Evolutionary conservation across 176 grass and related monocot genomes (phyloP).

Genomic region (Musa troglodytarum): DNA sequence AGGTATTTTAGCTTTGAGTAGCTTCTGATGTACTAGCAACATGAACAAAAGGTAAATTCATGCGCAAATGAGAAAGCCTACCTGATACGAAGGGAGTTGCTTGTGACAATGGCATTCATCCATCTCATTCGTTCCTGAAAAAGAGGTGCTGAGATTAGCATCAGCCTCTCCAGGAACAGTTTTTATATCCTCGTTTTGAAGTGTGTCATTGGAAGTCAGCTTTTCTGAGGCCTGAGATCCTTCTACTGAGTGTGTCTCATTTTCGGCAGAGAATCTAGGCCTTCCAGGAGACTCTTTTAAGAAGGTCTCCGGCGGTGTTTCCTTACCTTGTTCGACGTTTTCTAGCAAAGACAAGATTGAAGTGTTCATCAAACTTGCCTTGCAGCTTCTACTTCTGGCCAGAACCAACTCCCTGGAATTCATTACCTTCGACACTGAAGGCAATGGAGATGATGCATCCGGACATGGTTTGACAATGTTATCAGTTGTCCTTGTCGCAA

Average conservation of each 20-base stretch:
- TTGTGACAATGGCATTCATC: constrained; percentile 9
- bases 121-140: constrained; percentile 25
- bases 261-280: constrained; percentile 7
- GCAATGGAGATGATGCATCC: constrained; percentile 29
- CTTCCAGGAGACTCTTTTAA: constrained; percentile 34
- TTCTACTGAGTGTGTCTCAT: constrained; percentile 10
- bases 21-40: too few relatives aligned
- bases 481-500: background rate
- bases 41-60: too few relatives aligned
- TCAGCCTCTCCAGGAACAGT: constrained; percentile 23
- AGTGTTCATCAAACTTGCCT: constrained; percentile 60
- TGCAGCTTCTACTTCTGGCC: constrained; percentile 70
- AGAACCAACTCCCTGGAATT: constrained; percentile 43
- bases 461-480: constrained; percentile 19
- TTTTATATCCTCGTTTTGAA: constrained; percentile 10
- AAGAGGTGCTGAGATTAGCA: constrained; percentile 1
- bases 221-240: constrained; percentile 12
- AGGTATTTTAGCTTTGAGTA: too few relatives aligned
- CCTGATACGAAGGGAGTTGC: constrained; percentile 30
- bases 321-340: constrained; percentile 19
- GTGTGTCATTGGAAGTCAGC: constrained; percentile 10
- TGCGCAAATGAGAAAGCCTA: background rate
- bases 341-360: constrained; percentile 37
- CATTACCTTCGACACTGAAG: constrained; percentile 32
- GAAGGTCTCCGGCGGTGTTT: constrained; percentile 32